Evolutionary conservation across 164 flowering plant genomes (phyloP).

Genomic region (Sedum album): DNA sequence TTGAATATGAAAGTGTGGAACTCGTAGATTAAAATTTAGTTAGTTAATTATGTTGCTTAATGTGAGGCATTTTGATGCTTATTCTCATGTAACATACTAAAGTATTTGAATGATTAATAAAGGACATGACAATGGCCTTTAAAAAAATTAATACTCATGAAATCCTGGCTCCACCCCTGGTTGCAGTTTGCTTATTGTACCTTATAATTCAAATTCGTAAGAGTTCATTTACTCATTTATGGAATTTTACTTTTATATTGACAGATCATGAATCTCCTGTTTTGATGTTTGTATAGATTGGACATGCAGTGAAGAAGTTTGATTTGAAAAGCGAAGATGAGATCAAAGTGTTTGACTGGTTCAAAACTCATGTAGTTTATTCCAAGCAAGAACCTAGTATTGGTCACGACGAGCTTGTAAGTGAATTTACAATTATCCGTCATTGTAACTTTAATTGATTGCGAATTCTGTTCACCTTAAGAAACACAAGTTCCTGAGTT

Average conservation of each 20-base stretch:
- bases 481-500: background rate
- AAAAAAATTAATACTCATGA: too few relatives aligned
- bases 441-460: background rate
- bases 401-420: conserved; percentile 78
- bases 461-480: background rate
- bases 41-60: too few relatives aligned
- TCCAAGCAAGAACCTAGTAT: conserved; percentile 71
- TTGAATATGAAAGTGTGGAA: too few relatives aligned
- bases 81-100: too few relatives aligned
- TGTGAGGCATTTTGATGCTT: too few relatives aligned
- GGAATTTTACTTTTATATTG: background rate
- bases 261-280: background rate
- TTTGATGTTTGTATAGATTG: conserved; percentile 37
- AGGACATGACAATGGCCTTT: too few relatives aligned
- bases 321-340: conserved; percentile 39
- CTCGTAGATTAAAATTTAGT: too few relatives aligned
- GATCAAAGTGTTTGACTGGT: conserved; percentile 72
- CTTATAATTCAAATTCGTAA: background rate
- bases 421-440: conserved; percentile 16
- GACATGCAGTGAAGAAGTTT: conserved; percentile 44
- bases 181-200: too few relatives aligned
- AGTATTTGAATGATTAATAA: too few relatives aligned
- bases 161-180: too few relatives aligned
- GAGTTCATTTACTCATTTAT: background rate
- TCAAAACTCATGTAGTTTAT: conserved; percentile 50